These are phyloP conservation scores for Melanomma pulvis-pyrius DNA, from an alignment of 495 filamentous ascomycete genomes.

Conservation along the genomic window DNA sequence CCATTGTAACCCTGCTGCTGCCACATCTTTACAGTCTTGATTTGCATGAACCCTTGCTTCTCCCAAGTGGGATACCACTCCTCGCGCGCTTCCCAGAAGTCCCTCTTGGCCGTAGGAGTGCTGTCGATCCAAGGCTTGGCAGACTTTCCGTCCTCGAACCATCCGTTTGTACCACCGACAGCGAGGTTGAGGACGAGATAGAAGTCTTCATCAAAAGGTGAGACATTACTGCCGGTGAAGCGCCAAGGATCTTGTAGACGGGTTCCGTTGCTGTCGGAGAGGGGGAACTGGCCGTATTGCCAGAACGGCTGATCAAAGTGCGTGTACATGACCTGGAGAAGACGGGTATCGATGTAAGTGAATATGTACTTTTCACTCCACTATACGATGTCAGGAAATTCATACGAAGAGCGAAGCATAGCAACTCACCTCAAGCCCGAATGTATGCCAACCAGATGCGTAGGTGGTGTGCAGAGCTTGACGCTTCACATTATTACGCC, in stretches of 20 bases:
- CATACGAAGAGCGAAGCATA: background rate
- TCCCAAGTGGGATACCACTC: conserved; percentile 79
- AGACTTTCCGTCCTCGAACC: conserved; percentile 71
- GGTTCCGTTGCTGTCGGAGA: conserved; percentile 69
- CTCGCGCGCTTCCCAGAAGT: conserved; percentile 71
- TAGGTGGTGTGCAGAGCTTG: conserved; percentile 77
- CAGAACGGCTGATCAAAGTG: conserved; percentile 75
- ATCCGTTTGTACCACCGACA: conserved; percentile 82
- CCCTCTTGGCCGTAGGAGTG: conserved; percentile 63
- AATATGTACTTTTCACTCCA: conserved; percentile 89
- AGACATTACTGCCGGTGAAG: conserved; percentile 60
- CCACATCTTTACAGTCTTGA: conserved; percentile 79
- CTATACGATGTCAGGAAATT: conserved; percentile 15
- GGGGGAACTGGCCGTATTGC: conserved; percentile 73
- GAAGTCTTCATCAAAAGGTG: conserved; percentile 81
- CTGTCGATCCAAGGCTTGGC: conserved; percentile 81
- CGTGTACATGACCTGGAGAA: conserved; percentile 77
- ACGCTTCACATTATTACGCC: conserved; percentile 76
- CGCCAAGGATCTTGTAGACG: conserved; percentile 68
- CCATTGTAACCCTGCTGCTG: conserved; percentile 60
- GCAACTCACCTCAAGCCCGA: conserved; percentile 62
- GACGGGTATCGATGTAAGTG: conserved; percentile 78
- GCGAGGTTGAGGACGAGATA: conserved; percentile 82
- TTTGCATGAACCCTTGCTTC: conserved; percentile 63
- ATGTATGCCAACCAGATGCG: conserved; percentile 67